Evolutionary conservation across 129 eudicot species (phyloP), one percentile per base, ranked within the genome.

Genomic region (Sambucus nigra): DNA sequence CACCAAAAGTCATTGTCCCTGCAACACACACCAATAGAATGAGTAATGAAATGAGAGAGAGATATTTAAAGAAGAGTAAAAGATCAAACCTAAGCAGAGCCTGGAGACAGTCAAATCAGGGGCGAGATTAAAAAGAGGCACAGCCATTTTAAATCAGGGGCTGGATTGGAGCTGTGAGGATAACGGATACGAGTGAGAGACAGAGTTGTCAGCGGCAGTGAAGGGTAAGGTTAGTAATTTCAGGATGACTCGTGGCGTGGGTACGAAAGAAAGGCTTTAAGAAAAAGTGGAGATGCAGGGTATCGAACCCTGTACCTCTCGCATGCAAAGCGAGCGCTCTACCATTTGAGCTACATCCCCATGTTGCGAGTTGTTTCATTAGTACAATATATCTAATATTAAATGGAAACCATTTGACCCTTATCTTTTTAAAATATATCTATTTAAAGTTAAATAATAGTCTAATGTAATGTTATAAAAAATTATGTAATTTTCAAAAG

Each of bases 281-380:
- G 13, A 35, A 35, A 35, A 2, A 35, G 13, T 35, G 95, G 92
- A 89, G 88, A 84, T 81, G 95, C 97, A 87, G 95, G 95, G 97
- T 81, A 89, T 85, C 97, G 95, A 87, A 83, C 96, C 89, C 95
- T 84, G 88, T 84, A 91, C 94, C 97, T 81, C 86, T 76, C 86
- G 88, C 86, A 81, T 75, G 86, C 84, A 73, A 83, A 83, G 84
- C 84, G 94, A 71, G 94, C 89, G 96, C 89, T 80, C 94, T 83
- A 87, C 94, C 96, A 83, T 87, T 76, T 87, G 96, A 87, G 96
- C 86, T 85, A 86, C 95, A 86, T 81, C 93, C 93, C 88, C 93
- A 55, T 2, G n/a, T n/a, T n/a, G n/a, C n/a, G n/a, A n/a, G n/a
- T n/a, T n/a, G n/a, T n/a, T n/a, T n/a, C n/a, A n/a, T n/a, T n/a